Percentiles rank a stretch among this genome's conserved stretches.
Evolutionary conservation across 177 flowering plant genomes (phyloP).

Genomic region (Vitis hybrid): DNA sequence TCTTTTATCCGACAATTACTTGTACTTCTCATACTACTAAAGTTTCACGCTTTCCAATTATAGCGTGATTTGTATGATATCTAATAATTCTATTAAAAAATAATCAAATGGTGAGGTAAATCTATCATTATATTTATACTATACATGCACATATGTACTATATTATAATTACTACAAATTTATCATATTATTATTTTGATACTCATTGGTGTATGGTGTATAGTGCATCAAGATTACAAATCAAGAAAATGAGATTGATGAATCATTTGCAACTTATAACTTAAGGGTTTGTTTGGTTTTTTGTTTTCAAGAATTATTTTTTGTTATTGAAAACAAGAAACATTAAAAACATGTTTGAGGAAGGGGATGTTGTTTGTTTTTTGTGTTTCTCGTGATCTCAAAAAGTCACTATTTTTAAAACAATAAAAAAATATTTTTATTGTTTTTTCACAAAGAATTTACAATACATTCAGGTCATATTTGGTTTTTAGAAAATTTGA

Average conservation of each 20-base stretch:
- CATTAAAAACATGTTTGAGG: accelerated
- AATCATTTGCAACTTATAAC: no score
- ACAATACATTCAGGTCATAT: no score
- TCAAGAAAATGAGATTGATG: not conserved
- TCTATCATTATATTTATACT: not conserved
- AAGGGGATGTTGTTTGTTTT: accelerated
- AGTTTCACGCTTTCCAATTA: not conserved
- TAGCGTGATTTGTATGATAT: no score
- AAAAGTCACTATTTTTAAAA: no score
- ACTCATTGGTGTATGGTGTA: not conserved
- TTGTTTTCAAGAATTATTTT: no score
- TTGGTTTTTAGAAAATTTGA: no score
- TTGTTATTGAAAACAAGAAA: accelerated
- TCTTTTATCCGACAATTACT: not conserved
- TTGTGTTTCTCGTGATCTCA: no score
- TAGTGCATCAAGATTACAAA: not conserved
- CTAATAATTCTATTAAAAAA: not conserved
- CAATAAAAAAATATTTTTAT: no score
- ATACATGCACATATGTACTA: not conserved
- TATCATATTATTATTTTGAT: no score
- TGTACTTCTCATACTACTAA: not conserved
- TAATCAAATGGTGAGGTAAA: not conserved
- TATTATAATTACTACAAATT: no score
- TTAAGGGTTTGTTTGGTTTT: accelerated
- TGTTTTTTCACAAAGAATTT: no score